Conservation (phyloP, 2,329 filamentous ascomycete genomes). For the Xylaria sp. region DNA sequence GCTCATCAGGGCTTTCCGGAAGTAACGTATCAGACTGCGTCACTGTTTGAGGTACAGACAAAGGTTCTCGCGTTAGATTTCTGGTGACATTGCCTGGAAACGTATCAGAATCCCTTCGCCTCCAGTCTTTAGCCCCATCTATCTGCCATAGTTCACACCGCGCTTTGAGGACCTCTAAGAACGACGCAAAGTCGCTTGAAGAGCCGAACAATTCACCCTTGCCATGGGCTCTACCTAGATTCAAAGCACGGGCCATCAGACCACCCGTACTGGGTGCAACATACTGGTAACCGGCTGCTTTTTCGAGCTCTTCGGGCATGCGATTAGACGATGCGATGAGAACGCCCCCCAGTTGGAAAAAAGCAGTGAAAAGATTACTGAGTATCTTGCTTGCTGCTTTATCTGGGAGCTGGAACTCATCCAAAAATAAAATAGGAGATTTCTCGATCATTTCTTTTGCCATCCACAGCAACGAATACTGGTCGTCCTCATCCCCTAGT, state of each 20-base stretch:
- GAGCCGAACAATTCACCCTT: conserved; percentile 66
- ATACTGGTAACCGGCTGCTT: conserved; percentile 78
- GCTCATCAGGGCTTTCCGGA: conserved; percentile 21
- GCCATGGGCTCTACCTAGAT: conserved; percentile 51
- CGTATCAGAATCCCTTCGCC: conserved; percentile 63
- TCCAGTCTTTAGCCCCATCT: conserved; percentile 78
- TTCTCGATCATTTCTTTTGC: conserved; percentile 80
- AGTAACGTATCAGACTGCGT: background rate
- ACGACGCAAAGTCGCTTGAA: conserved; percentile 78
- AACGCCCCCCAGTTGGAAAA: conserved; percentile 85
- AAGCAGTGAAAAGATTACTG: conserved; percentile 80
- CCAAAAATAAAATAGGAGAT: conserved; percentile 80
- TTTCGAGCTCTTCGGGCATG: conserved; percentile 83
- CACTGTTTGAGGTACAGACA: conserved; percentile 16
- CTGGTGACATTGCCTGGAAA: conserved; percentile 40
- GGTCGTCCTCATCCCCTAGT: conserved; percentile 49
- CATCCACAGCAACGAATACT: conserved; percentile 78
- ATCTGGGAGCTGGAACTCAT: conserved; percentile 87
- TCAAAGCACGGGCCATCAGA: conserved; percentile 62
- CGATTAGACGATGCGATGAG: conserved; percentile 84
- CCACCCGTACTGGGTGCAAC: conserved; percentile 62
- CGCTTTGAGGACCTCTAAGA: conserved; percentile 79
- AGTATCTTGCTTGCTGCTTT: conserved; percentile 81
- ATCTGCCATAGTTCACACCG: conserved; percentile 88
- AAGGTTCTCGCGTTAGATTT: conserved; percentile 27